Conservation (phyloP, 2,329 filamentous ascomycete species). For the Colletotrichum tanaceti region DNA sequence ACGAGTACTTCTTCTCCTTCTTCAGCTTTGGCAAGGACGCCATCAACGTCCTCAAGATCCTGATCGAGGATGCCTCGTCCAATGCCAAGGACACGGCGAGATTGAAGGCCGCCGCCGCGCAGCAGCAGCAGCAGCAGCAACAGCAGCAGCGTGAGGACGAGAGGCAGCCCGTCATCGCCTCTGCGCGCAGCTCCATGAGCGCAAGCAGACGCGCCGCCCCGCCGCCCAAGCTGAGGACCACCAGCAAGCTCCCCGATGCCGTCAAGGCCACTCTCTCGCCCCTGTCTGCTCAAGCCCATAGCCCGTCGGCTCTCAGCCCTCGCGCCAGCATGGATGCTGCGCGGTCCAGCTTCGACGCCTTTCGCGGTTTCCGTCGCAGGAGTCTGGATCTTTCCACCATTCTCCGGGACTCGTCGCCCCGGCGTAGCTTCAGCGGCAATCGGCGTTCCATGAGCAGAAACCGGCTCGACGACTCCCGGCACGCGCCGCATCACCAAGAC, state of each 20-base stretch:
- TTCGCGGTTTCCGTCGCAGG: constrained; percentile 59
- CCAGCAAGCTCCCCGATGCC: constrained; percentile 61
- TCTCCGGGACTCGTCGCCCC: constrained; percentile 56
- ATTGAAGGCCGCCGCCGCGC: constrained; percentile 6
- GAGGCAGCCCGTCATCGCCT: constrained; percentile 15
- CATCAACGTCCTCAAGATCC: constrained; percentile 78
- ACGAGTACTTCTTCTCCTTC: constrained; percentile 99
- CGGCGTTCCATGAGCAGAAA: constrained; percentile 64
- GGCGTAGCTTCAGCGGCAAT: constrained; percentile 73
- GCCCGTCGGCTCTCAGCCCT: constrained; percentile 61
- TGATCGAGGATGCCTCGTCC: constrained; percentile 73
- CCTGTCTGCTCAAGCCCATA: constrained; percentile 53
- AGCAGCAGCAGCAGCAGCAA: no score
- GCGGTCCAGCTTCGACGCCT: constrained; percentile 65
- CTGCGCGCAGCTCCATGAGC: constrained; percentile 41
- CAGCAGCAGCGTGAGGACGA: constrained; percentile 17
- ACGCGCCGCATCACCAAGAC: constrained; percentile 65
- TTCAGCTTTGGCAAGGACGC: constrained; percentile 88
- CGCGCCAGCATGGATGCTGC: constrained; percentile 65
- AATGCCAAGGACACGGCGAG: constrained; percentile 41
- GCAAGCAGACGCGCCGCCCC: constrained; percentile 31
- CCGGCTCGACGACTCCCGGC: constrained; percentile 57
- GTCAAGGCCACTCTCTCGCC: constrained; percentile 72
- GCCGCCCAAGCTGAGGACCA: constrained; percentile 51
- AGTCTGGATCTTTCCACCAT: constrained; percentile 65